Base-by-base conservation (phyloP, 1,284 basidiomycete species). In the Ganoderma lingzhi region DNA sequence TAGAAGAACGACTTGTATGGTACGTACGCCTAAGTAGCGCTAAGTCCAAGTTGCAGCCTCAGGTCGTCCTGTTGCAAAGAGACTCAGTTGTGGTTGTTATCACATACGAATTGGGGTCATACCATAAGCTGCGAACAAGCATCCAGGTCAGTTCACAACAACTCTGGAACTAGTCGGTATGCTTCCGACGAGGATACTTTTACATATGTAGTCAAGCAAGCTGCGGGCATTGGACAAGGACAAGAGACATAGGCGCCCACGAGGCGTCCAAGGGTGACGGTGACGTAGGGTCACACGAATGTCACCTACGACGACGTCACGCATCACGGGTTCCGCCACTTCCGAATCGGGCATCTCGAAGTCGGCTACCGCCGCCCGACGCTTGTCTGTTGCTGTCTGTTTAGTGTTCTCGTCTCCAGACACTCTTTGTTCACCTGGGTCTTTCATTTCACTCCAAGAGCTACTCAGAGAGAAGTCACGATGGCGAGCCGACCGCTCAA, bases 401-500 rank as follows among this genome's bases (percentile, higher is more conserved):
- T 23, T 23, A 23, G 23, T 23, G 23, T 62, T 15, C n/a, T 59
- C 45, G 44, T 37, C 66, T 67, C 45, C 53, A 42, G 45, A n/a
- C 42, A 42, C 32, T 41, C 51, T 28, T 48, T 60, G 30, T 41
- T 61, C 14, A 41, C 5, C 51, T 15, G 30, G 39, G 39, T 39
- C 48, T 53, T 32, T 48, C 44, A 28, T 60, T 53, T 23, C 42
- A 32, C 17, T 60, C 44, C 28, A 30, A 19, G 42, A 8, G 42
- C 15, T 10, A 35, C 39, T 37, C 4, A 4, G 44, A 53, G 37
- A 58, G 44, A 58, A 17, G 0, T 14, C 71, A 81, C 69, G 60
- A 92, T 91, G 89, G 83, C 88, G 63, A 78, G 82, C 64, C 84
- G 91, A 74, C 90, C 96, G 30, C 86, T 98, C 74, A 97, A 97